A percentile compares a stretch with the other conserved stretches of the same genome.
These are phyloP conservation scores for Dendrocalamus latiflorus DNA, from an alignment of 202 grass and related monocot species.

Conservation along the genomic window DNA sequence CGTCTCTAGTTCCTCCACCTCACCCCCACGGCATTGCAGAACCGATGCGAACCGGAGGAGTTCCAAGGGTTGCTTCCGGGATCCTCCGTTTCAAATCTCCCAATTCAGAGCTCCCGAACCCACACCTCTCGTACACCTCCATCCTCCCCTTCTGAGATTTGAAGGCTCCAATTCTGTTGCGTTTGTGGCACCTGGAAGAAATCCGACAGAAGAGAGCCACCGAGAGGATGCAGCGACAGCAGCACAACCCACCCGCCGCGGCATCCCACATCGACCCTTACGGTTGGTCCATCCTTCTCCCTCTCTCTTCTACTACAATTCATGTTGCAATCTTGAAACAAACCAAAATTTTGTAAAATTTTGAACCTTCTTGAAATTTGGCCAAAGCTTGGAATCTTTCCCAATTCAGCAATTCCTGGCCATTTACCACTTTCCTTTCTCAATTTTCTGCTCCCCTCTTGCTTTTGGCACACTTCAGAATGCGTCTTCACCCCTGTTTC, in stretches of 20 bases:
- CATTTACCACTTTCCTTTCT: too few relatives aligned
- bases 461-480: too few relatives aligned
- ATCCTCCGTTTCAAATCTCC: slow-evolving; percentile 18
- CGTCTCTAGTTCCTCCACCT: neutral
- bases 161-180: neutral
- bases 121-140: slow-evolving; percentile 49
- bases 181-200: slow-evolving; percentile 60
- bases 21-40: neutral
- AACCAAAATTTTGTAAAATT: too few relatives aligned
- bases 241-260: slow-evolving; percentile 27
- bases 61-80: neutral
- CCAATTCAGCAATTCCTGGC: too few relatives aligned
- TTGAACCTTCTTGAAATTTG: too few relatives aligned
- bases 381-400: too few relatives aligned
- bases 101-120: neutral
- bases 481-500: too few relatives aligned
- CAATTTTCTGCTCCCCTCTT: too few relatives aligned
- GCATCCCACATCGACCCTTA: slow-evolving; percentile 52
- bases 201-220: slow-evolving; percentile 88
- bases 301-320: neutral
- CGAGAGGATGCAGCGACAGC: slow-evolving; percentile 52
- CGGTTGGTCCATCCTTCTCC: slow-evolving; percentile 30
- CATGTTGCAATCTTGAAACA: neutral
- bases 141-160: neutral
- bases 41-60: neutral